Evolutionary conservation across 352 stramenopile species (phyloP), one percentile per base, ranked within the genome.

Genomic region (Globisporangium middletonii): DNA sequence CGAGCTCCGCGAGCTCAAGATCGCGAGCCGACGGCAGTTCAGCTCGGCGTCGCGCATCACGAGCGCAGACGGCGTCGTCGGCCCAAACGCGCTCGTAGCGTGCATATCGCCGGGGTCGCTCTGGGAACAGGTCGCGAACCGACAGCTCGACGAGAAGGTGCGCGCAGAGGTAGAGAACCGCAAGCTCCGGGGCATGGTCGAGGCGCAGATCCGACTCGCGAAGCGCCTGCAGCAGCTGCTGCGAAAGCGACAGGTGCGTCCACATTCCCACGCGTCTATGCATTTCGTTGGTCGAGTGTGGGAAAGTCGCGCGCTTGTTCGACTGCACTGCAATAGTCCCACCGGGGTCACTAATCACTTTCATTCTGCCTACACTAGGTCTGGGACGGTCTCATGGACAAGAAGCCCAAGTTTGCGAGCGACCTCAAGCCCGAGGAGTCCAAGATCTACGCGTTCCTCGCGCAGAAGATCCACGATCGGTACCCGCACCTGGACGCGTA

Each of bases 121-220:
- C n/a, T 64, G 59, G 59, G 59, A 64, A 41, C 59, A 59, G 47
- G 59, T 64, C 44, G 59, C 59, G 35, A 64, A 64, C 45, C 59
- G 53, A 28, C 59, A 64, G 45, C 37, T 64, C 8, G 59, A 64
- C 30, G 59, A 64, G 44, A 64, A 64, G 38, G 38, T 59, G 16
- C 51, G 59, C 27, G 59, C 59, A 1, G 51, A 64, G 28, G 59
- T 59, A 2, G 59, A 64, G 47, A 64, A 64, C 37, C 51, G 51
- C 27, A 64, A 64, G 37, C 52, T 64, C 27, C 51, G 59, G 27
- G 52, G 47, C 37, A 60, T 64, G 59, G 51, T 64, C 37, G 59
- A 64, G n/a, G 42, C 45, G 37, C 59, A 64, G 38, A 53, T 64
- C 44, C 51, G 53, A 11, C 45, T 64, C 26, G 59, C 59, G 7